Evolutionary conservation across 345 rosid genomes (phyloP).

Genomic region (Hibiscus tridactylites): DNA sequence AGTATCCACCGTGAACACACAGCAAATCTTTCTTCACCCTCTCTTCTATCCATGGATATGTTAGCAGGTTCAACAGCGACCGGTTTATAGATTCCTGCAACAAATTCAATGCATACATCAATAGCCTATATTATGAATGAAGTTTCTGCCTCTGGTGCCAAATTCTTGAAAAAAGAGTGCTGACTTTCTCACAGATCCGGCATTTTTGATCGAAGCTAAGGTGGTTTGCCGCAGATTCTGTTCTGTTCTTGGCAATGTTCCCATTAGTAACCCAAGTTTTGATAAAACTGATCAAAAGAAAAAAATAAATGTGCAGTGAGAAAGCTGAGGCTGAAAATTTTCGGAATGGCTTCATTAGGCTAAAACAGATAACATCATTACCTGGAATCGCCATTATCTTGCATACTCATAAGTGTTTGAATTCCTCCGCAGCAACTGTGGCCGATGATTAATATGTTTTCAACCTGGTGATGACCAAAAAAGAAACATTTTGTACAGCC

Average conservation of each 20-base stretch:
- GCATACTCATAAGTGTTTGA: constrained; percentile 73
- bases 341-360: not conserved
- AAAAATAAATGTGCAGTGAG: constrained; percentile 3
- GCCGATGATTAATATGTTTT: constrained; percentile 72
- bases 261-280: constrained; percentile 77
- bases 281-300: constrained; percentile 49
- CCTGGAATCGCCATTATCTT: constrained; percentile 64
- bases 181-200: constrained; percentile 81
- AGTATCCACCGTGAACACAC: constrained; percentile 56
- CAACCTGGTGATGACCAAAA: constrained; percentile 41
- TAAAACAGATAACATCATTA: constrained; percentile 2
- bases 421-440: constrained; percentile 93
- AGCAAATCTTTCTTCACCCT: constrained; percentile 37
- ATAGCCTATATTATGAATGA: not conserved
- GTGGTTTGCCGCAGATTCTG: constrained; percentile 48
- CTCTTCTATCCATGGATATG: constrained; percentile 68
- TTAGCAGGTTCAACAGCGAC: constrained; percentile 54
- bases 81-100: constrained; percentile 56
- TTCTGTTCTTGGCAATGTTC: constrained; percentile 58
- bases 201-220: constrained; percentile 79
- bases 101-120: not conserved
- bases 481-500: not conserved
- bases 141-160: not conserved
- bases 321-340: not conserved
- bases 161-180: not conserved